phyloP scores from a whole-genome alignment of 495 filamentous ascomycete genomes.

The Penicillium bialowiezense region DNA sequence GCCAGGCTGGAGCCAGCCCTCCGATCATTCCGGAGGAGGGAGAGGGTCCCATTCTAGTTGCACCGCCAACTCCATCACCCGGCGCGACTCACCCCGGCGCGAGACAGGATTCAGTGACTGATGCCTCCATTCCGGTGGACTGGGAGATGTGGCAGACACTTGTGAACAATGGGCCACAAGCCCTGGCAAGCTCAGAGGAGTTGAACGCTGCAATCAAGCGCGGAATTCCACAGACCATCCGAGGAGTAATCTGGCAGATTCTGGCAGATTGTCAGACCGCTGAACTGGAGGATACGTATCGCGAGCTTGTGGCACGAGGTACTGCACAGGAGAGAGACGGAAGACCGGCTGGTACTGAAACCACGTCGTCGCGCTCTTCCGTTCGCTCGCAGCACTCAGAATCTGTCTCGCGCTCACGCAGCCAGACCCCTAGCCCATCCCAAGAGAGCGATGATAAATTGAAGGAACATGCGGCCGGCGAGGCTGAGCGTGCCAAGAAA shows the following conservation, averaged over 20 bases:
- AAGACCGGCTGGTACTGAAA: conserved; percentile 46
- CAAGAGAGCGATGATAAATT: conserved; percentile 64
- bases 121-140: conserved; percentile 69
- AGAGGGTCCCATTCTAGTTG: conserved; percentile 32
- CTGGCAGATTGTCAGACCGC: conserved; percentile 90
- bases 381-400: conserved; percentile 77
- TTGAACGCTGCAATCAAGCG: conserved; percentile 86
- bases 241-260: conserved; percentile 97
- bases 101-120: conserved; percentile 62
- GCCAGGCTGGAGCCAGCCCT: conserved; percentile 53
- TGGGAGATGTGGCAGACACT: conserved; percentile 98
- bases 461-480: conserved; percentile 63
- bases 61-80: conserved; percentile 27
- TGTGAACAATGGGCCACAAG: conserved; percentile 87
- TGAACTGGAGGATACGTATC: conserved; percentile 84
- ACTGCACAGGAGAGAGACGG: conserved; percentile 75
- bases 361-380: conserved; percentile 73
- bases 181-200: conserved; percentile 82
- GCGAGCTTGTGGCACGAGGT: conserved; percentile 74
- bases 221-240: conserved; percentile 90
- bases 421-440: conserved; percentile 55
- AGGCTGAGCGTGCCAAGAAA: conserved; percentile 68
- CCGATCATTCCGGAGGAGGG: conserved; percentile 54
- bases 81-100: conserved; percentile 60
- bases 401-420: conserved; percentile 57